Evolutionary conservation across 2,329 filamentous ascomycete species (phyloP), one percentile per base, ranked within the genome.

Genomic region (Microsporum audouinii): DNA sequence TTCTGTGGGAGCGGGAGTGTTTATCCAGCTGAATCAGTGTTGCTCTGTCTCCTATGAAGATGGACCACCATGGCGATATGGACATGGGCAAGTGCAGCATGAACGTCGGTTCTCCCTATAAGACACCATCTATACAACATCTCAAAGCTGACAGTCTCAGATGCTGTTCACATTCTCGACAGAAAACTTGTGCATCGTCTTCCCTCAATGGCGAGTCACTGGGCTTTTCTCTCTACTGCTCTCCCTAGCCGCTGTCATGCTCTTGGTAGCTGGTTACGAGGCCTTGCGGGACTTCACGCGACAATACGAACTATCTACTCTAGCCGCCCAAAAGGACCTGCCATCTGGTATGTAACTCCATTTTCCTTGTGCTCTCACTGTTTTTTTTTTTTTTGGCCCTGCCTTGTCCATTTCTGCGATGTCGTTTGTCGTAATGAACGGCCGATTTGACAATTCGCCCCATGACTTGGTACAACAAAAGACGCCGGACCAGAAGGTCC

Each of bases 151-250:
- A 57, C 39, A 10, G 27, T 29, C 10, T 10, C 43, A 96, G 91
- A 97, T 96, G 92, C 85, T 97, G 67, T 99, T 99, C 79, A 97
- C 91, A 64, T 99, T 92, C 92, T 85, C 91, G 73, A 92, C 91
- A 2, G 84, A 81, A 61, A 88, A 97, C 77, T 89, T 99, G 66
- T 99, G 94, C 82, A 95, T 99, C 75, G 84, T 99, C 74, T 99
- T 97, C 80, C 82, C 82, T 68, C 84, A 86, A 76, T 99, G 94
- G 94, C 91, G 89, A 76, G 78, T 99, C 74, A 85, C 82, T 64
- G 85, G 86, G 63, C 85, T 86, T 2, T 70, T 83, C 59, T 88
- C 88, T 38, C 86, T 99, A 62, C 69, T 96, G 72, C 74, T 91
- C 70, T 96, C 92, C 33, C 85, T 99, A 63, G 68, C 94, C 67